phyloP scores from a whole-genome alignment of 768 basidiomycete genomes.

The Boletus sp. region DNA sequence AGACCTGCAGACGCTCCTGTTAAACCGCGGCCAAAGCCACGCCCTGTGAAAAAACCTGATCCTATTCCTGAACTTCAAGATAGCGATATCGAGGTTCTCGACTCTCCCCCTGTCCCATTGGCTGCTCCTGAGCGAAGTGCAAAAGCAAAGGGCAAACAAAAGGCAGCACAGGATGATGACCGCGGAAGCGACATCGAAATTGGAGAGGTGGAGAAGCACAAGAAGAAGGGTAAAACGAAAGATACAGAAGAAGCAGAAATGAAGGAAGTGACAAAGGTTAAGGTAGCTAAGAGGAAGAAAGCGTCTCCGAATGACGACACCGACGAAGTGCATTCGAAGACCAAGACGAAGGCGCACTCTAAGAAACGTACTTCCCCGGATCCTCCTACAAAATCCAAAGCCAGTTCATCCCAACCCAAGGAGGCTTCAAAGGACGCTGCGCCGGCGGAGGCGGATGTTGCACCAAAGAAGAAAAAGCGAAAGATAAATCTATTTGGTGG shows the following conservation, averaged over 20 bases:
- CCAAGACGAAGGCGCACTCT: conserved; percentile 14
- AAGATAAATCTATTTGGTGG: conserved; percentile 62
- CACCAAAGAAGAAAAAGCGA: conserved; percentile 64
- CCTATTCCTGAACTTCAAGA: conserved; percentile 22
- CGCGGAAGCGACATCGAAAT: conserved; percentile 14
- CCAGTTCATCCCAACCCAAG: conserved; percentile 12
- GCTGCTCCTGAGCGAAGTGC: conserved; percentile 22
- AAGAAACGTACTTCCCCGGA: conserved; percentile 23
- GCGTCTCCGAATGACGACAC: conserved; percentile 17
- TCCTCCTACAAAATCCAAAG: conserved; percentile 21
- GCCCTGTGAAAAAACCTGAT: conserved; percentile 13
- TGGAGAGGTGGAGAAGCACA: conserved; percentile 30
- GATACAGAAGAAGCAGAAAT: conserved; percentile 19
- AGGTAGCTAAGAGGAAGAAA: conserved; percentile 26
- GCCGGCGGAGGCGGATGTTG: conserved; percentile 24
- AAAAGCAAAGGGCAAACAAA: conserved; percentile 42
- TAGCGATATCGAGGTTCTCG: conserved; percentile 33
- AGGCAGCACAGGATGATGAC: conserved; percentile 23
- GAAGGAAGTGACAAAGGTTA: conserved; percentile 31
- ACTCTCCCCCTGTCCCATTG: conserved; percentile 6
- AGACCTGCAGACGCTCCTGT: conserved; percentile 15
- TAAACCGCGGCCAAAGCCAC: conserved; percentile 27
- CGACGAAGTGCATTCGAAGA: conserved; percentile 12
- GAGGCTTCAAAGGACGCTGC: conserved; percentile 16
- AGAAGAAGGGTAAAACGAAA: conserved; percentile 22